Evolutionary conservation across 768 basidiomycete genomes (phyloP).

Genomic region (Rhizopogon roseolus): DNA sequence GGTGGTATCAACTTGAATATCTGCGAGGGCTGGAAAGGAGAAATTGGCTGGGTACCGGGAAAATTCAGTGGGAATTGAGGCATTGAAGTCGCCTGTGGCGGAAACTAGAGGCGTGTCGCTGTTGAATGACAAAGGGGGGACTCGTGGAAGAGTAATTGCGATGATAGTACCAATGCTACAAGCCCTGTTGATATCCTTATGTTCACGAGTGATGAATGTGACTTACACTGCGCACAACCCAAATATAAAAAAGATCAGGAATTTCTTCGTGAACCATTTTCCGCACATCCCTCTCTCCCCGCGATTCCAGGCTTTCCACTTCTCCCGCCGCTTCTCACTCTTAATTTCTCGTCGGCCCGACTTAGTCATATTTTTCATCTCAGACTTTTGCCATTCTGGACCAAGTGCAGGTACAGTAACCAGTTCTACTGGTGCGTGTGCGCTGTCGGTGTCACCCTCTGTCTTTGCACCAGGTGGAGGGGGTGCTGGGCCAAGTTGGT

Average conservation of each 20-base stretch:
- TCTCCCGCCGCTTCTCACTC: slow-evolving; percentile 44
- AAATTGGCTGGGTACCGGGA: slow-evolving; percentile 83
- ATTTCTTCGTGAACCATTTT: slow-evolving; percentile 67
- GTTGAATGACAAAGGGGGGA: slow-evolving; percentile 68
- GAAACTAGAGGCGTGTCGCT: slow-evolving; percentile 46
- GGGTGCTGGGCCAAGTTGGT: slow-evolving; percentile 31
- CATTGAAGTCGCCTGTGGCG: slow-evolving; percentile 56
- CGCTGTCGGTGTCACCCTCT: slow-evolving; percentile 32
- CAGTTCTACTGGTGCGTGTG: slow-evolving; percentile 64
- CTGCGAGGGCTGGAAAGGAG: slow-evolving; percentile 74
- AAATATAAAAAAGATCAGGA: slow-evolving; percentile 67
- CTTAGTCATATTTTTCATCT: slow-evolving; percentile 75
- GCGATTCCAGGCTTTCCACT: slow-evolving; percentile 75
- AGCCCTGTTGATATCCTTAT: slow-evolving; percentile 2
- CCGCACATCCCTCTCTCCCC: slow-evolving; percentile 81
- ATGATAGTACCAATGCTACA: slow-evolving; percentile 62
- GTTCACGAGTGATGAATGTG: background rate
- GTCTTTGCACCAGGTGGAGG: slow-evolving; percentile 23
- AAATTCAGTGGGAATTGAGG: slow-evolving; percentile 58
- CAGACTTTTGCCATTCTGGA: slow-evolving; percentile 81
- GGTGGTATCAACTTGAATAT: slow-evolving; percentile 72
- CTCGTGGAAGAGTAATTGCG: slow-evolving; percentile 79
- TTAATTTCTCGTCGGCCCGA: slow-evolving; percentile 62
- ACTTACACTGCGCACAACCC: slow-evolving; percentile 53
- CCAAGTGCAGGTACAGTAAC: slow-evolving; percentile 91